Base-by-base conservation (phyloP, 2,329 filamentous ascomycete genomes). In the Epichloe sp. region DNA sequence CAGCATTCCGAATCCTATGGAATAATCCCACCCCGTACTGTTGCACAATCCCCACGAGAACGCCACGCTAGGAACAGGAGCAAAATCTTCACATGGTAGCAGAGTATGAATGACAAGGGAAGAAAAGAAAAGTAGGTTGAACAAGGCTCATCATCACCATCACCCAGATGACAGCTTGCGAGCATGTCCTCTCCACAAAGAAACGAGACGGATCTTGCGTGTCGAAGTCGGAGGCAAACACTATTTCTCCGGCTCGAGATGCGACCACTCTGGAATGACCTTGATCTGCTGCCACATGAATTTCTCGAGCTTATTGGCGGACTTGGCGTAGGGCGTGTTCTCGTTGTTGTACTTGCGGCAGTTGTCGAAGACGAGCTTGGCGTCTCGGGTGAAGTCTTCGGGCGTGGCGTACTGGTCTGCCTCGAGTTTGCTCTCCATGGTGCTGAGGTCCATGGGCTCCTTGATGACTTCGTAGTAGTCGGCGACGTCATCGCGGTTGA, bases 391-490 rank as follows among this genome's bases (percentile, higher is more conserved):
- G 60, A 98, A 96, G 60, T 97, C 93, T 63, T 97, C 89, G 0
- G 93, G 91, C 0, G 82, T 89, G 15, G 82, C 79, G 64, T 98
- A 98, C 62, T 91, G 80, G 68, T 97, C 93, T 40, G 88, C 88
- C 44, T 52, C 51, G 47, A 96, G 84, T 68, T 95, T 95, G 59
- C 81, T 82, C 68, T 97, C 93, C 91, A 98, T 97, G 19, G 90
- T 96, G 46, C 80, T 84, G 46, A 96, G 75, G 64, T 96, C 93
- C 93, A 98, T 98, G 37, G 93, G 93, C 66, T 95, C 86, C 64
- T 90, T 90, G 73, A 98, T 98, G 54, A 97, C 90, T 53, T 95
- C 88, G 72, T 97, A 97, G 71, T 98, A 98, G 66, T 98, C 93
- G n/a, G 88, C 83, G 0, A 98, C 93, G 58, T 97, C 93, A 61